Evolutionary conservation across 352 stramenopile species (phyloP).

Genomic region (Globisporangium yorkense): DNA sequence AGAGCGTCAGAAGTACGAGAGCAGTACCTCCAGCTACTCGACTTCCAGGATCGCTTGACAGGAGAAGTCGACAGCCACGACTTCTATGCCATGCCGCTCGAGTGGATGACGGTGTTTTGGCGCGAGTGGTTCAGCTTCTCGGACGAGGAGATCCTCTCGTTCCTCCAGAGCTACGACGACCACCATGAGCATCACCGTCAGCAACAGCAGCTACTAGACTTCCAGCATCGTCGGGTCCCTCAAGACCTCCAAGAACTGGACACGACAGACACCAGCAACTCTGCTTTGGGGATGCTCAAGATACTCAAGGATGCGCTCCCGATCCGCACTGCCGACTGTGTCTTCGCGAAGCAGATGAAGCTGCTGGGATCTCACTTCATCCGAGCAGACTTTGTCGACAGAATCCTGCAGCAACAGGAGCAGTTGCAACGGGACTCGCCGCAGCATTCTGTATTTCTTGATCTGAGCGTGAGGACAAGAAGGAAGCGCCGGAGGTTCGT

Average conservation of each 20-base stretch:
- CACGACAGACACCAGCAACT: no score
- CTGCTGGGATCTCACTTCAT: conserved; percentile 25
- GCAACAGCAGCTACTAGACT: not conserved
- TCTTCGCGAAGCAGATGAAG: conserved; percentile 21
- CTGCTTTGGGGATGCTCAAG: no score
- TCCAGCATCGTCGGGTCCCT: not conserved
- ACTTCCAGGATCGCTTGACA: conserved; percentile 33
- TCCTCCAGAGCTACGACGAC: conserved; percentile 22
- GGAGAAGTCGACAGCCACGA: conserved; percentile 31
- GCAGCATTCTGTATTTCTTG: not conserved
- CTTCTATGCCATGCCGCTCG: conserved; percentile 38
- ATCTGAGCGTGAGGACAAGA: not conserved
- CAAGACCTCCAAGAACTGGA: no score
- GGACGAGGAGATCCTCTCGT: conserved; percentile 31
- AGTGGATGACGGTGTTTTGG: conserved; percentile 51
- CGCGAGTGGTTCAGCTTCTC: conserved; percentile 42
- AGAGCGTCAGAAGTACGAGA: not conserved
- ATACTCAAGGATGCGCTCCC: not conserved
- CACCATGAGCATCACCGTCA: conserved; percentile 14
- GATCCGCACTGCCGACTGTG: conserved; percentile 6
- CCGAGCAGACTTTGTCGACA: conserved; percentile 5
- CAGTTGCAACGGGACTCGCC: not conserved
- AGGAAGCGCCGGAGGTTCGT: conserved; percentile 5
- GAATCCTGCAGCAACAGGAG: not conserved
- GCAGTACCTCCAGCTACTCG: conserved; percentile 8